Evolutionary conservation across 163 green algal genomes (phyloP).

Genomic region (Chloromonas sp.): DNA sequence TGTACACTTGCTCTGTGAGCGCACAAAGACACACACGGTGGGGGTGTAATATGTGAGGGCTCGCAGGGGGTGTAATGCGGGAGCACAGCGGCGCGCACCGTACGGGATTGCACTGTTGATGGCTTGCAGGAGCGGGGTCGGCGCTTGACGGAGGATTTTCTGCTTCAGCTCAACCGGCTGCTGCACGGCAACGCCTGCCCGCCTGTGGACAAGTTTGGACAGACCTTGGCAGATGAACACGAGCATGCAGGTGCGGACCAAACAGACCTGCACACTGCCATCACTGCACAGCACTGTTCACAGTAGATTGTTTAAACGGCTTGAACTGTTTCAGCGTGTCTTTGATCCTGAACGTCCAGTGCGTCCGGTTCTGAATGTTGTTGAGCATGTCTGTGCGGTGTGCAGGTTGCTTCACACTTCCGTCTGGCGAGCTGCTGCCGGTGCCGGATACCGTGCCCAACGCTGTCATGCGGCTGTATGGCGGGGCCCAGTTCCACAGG

Average conservation of each 20-base stretch:
- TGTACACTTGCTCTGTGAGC: too few species aligned
- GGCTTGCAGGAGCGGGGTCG: slow-evolving; percentile 73
- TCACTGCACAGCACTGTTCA: too few species aligned
- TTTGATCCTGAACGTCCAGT: too few species aligned
- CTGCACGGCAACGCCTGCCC: slow-evolving; percentile 79
- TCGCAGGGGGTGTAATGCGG: too few species aligned
- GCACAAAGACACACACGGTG: too few species aligned
- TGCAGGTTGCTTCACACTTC: slow-evolving; percentile 68
- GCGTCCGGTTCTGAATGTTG: too few species aligned
- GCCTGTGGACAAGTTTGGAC: slow-evolving; percentile 82
- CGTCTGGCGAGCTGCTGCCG: slow-evolving; percentile 55
- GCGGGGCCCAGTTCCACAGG: slow-evolving; percentile 93
- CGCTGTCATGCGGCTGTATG: slow-evolving; percentile 89
- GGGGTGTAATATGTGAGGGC: too few species aligned
- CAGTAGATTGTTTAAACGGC: too few species aligned
- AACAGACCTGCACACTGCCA: background rate
- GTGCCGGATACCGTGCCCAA: slow-evolving; percentile 70
- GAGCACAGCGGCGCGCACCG: too few species aligned
- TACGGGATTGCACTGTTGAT: background rate
- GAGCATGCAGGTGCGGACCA: slow-evolving; percentile 60
- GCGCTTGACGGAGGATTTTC: slow-evolving; percentile 79
- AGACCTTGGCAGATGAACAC: slow-evolving; percentile 94
- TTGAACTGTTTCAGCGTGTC: too few species aligned
- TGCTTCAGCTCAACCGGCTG: slow-evolving; percentile 79
- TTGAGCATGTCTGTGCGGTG: background rate